Percentiles rank a stretch among this genome's conserved stretches.
These are phyloP conservation scores for Euryodendron excelsum DNA, from an alignment of 148 eudicot genomes.

Conservation along the genomic window DNA sequence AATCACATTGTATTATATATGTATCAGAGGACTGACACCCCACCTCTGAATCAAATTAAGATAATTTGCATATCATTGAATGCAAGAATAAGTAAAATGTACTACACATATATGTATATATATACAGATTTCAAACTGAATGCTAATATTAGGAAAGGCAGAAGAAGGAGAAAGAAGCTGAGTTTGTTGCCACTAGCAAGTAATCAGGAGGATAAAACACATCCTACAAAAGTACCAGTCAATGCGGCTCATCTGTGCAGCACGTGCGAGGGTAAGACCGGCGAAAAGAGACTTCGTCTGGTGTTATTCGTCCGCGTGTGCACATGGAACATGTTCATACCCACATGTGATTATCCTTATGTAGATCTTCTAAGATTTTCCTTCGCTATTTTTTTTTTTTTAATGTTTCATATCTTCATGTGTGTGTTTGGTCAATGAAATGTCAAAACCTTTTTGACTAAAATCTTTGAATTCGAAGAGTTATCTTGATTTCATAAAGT, in stretches of 20 bases:
- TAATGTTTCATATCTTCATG: background rate
- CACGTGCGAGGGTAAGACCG: conserved; percentile 6
- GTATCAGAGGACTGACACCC: background rate
- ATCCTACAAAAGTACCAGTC: background rate
- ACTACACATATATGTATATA: background rate
- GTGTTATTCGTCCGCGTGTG: conserved; percentile 8
- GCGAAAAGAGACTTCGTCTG: background rate
- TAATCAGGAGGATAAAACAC: background rate
- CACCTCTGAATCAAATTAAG: background rate
- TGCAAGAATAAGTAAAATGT: no score
- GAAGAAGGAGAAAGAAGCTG: background rate
- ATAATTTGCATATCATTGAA: background rate
- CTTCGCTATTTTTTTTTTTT: background rate
- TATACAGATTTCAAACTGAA: background rate
- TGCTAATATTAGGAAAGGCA: background rate
- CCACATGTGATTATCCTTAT: background rate
- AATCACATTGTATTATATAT: background rate
- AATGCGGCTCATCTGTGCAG: conserved; percentile 13
- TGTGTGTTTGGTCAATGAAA: background rate
- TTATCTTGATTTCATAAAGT: background rate
- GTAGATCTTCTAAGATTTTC: conserved; percentile 7
- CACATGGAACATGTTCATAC: conserved; percentile 18
- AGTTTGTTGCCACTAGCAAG: background rate
- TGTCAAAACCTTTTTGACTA: background rate
- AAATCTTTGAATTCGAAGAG: background rate